These are phyloP conservation scores for Phyllachora maydis DNA, from an alignment of 2,329 filamentous ascomycete genomes.

Conservation along the genomic window DNA sequence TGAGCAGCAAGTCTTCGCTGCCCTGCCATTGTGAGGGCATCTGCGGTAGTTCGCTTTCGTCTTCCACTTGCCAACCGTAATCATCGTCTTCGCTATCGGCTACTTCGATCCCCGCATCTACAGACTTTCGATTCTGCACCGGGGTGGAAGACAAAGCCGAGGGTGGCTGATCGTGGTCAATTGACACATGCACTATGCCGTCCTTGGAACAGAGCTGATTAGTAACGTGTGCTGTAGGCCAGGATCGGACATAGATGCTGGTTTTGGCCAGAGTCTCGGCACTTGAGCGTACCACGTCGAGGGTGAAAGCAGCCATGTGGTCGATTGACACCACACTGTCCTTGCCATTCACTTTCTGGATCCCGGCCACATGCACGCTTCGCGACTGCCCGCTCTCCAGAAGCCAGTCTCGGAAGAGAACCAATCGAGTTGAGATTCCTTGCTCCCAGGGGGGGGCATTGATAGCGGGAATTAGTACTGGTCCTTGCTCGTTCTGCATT, in stretches of 20 bases:
- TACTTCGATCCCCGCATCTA: conserved; percentile 36
- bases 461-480: conserved; percentile 55
- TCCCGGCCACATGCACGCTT: conserved; percentile 35
- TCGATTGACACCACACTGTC: conserved; percentile 16
- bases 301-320: conserved; percentile 24
- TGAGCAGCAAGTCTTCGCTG: conserved; percentile 41
- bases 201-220: no score
- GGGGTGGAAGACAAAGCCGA: conserved; percentile 13
- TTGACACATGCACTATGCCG: no score
- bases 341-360: conserved; percentile 44
- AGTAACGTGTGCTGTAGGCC: no score
- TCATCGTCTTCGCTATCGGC: conserved; percentile 45
- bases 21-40: conserved; percentile 48
- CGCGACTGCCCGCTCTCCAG: conserved; percentile 23
- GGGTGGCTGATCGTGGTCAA: conserved; percentile 13
- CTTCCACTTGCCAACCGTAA: conserved; percentile 51
- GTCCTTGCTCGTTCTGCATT: conserved; percentile 43
- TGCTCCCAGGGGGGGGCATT: conserved; percentile 64
- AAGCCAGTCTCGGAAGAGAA: conserved; percentile 61
- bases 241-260: no score
- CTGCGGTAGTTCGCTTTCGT: conserved; percentile 36
- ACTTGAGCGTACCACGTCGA: conserved; percentile 26
- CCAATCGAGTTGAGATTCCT: conserved; percentile 50
- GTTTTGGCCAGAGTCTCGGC: no score
- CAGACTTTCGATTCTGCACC: conserved; percentile 41